phyloP scores from a whole-genome alignment of 768 basidiomycete species.

The Gloeopeniophorella convolvens region DNA sequence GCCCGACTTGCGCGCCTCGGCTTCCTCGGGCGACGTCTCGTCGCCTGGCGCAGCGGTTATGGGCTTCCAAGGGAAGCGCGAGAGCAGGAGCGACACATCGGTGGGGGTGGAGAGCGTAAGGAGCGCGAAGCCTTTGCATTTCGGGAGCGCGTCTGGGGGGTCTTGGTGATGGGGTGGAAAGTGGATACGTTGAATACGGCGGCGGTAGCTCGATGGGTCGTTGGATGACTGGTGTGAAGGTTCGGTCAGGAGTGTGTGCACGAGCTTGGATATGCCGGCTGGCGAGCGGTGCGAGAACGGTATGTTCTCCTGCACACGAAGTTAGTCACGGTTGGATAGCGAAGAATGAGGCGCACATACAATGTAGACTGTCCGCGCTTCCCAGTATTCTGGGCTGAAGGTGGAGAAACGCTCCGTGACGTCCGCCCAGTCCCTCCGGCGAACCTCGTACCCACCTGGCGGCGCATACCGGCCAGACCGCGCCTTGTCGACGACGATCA shows the following conservation, averaged over 20 bases:
- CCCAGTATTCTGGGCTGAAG: constrained; percentile 48
- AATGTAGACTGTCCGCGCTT: constrained; percentile 57
- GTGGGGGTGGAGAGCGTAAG: constrained; percentile 42
- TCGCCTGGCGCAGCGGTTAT: neutral
- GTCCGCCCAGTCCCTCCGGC: constrained; percentile 42
- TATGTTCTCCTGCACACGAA: constrained; percentile 56
- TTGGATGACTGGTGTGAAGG: neutral
- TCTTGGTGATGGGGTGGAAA: constrained; percentile 64
- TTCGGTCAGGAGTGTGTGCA: constrained; percentile 27
- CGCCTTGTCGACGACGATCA: constrained; percentile 42
- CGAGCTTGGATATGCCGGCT: constrained; percentile 36
- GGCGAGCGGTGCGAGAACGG: constrained; percentile 48
- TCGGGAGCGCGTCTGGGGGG: constrained; percentile 44
- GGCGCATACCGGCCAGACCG: constrained; percentile 21
- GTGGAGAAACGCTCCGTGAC: constrained; percentile 22
- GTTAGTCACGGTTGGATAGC: neutral
- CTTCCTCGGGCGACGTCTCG: constrained; percentile 9
- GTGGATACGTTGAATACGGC: constrained; percentile 42
- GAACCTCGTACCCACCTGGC: constrained; percentile 58
- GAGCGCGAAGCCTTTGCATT: constrained; percentile 73
- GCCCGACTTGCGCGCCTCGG: constrained; percentile 51
- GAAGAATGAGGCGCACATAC: constrained; percentile 34
- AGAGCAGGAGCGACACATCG: constrained; percentile 38
- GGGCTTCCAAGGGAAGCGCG: constrained; percentile 58
- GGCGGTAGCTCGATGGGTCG: neutral